Evolutionary conservation across 1,284 basidiomycete species (phyloP).

Genomic region (Entoloma clypeatum): DNA sequence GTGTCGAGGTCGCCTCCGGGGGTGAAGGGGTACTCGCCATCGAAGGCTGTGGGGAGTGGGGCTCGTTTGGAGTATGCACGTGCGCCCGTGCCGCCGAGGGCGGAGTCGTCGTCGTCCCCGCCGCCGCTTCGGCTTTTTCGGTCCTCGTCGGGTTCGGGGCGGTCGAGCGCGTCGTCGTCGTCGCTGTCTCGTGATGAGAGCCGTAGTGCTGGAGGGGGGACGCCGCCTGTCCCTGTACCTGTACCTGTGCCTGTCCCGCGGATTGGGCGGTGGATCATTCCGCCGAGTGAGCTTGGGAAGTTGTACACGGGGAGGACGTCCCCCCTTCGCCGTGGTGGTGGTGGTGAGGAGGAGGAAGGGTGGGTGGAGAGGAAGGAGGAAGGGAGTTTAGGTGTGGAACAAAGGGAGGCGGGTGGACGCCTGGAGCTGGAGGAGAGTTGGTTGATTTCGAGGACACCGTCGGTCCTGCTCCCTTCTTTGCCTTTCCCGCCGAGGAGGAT

Average conservation of each 20-base stretch:
- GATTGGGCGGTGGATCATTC: conserved; percentile 44
- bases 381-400: conserved; percentile 2
- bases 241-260: conserved; percentile 26
- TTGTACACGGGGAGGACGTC: conserved; percentile 23
- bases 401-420: conserved; percentile 1
- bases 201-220: no score
- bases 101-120: conserved; percentile 29
- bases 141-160: conserved; percentile 34
- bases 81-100: background rate
- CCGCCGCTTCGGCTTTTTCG: conserved; percentile 47
- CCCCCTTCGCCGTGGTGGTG: background rate
- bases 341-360: background rate
- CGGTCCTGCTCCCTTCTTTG: conserved; percentile 26
- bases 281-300: conserved; percentile 46
- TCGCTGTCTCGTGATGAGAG: no score
- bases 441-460: conserved; percentile 29
- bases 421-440: conserved; percentile 18
- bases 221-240: conserved; percentile 29
- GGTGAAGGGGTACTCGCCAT: no score
- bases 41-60: no score
- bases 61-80: no score
- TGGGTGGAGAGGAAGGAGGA: background rate
- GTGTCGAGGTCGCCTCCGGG: no score
- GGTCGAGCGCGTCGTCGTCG: conserved; percentile 57
- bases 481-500: conserved; percentile 30